Evolutionary conservation across 495 filamentous ascomycete genomes (phyloP), one percentile per base, ranked within the genome.

Genomic region (Penicillium goetzii): DNA sequence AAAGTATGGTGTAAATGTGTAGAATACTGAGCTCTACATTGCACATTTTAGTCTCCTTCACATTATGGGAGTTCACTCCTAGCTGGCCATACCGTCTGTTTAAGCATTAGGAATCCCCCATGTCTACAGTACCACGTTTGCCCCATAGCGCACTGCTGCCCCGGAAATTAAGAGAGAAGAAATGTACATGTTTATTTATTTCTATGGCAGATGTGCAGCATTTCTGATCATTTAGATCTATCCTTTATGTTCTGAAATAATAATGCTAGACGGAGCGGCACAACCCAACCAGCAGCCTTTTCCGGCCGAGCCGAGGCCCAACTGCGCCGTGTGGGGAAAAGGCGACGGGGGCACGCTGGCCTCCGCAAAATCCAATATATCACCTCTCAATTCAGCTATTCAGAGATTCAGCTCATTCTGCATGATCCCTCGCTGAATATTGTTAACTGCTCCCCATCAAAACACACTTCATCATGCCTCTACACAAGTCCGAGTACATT

Each of bases 401-500:
- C 14, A 40, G 14, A 17, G 10, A 11, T 28, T 7, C 40, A 23
- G 10, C 26, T 54, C 40, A 23, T 17, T 54, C 43, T 56, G 28
- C 51, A 32, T 45, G 38, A 47, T 59, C 4, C 9, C 30, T 55
- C 23, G 43, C 41, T 23, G 60, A 59, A 15, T 32, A 4, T 53
- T 15, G 5, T 38, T 28, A 4, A 33, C 28, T n/a, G 1, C 12
- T 33, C 34, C 28, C 6, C 19, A 2, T 14, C 6, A 56, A 19
- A 38, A 43, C 21, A 33, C 50, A 32, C 17, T 40, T 28, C 49
- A 63, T 54, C 64, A 79, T 80, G 92, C 78, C 90, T 30, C 71
- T 93, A 54, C 79, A 86, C 25, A 88, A 86, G 70, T 85, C 83
- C 34, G 85, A 92, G 50, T 96, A 92, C 66, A 71, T 97, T 54